phyloP scores from a whole-genome alignment of 2,329 filamentous ascomycete species.

The Periglandula ipomoeae region DNA sequence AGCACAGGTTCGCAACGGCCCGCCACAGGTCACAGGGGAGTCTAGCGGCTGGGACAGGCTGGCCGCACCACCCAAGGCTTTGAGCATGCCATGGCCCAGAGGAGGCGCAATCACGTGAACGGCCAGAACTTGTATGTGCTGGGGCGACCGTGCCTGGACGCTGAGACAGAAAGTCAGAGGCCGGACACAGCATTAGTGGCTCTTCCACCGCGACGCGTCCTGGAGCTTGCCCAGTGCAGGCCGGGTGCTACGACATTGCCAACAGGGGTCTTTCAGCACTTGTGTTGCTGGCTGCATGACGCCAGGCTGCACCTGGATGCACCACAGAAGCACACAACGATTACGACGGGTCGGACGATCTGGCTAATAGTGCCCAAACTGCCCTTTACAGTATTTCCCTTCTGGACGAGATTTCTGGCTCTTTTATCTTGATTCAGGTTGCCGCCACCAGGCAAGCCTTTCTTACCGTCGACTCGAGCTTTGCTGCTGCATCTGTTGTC shows the following conservation, averaged over 20 bases:
- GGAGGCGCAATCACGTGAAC: neutral
- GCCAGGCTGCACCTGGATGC: neutral
- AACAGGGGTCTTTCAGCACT: neutral
- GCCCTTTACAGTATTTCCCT: too few relatives aligned
- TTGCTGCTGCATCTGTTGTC: neutral
- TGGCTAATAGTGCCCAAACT: neutral
- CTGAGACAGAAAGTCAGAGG: too few relatives aligned
- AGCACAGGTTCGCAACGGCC: conserved; percentile 9
- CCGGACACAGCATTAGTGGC: too few relatives aligned
- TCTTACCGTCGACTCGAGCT: neutral
- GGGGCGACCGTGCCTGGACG: neutral
- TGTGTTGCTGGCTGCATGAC: neutral
- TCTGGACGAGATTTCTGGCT: neutral
- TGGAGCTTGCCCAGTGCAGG: neutral
- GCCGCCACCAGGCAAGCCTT: neutral
- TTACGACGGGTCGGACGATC: neutral
- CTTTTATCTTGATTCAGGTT: neutral
- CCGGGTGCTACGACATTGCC: neutral
- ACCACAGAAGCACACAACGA: neutral
- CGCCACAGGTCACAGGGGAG: conserved; percentile 6
- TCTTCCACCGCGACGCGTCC: neutral
- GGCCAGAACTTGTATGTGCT: too few relatives aligned
- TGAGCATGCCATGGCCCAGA: neutral
- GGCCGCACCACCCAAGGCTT: neutral
- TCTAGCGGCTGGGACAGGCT: neutral